Percentiles rank a stretch among this genome's conserved stretches.
phyloP scores from a whole-genome alignment of 371 early-diverging fungal species.

The Entomophthora muscae region DNA sequence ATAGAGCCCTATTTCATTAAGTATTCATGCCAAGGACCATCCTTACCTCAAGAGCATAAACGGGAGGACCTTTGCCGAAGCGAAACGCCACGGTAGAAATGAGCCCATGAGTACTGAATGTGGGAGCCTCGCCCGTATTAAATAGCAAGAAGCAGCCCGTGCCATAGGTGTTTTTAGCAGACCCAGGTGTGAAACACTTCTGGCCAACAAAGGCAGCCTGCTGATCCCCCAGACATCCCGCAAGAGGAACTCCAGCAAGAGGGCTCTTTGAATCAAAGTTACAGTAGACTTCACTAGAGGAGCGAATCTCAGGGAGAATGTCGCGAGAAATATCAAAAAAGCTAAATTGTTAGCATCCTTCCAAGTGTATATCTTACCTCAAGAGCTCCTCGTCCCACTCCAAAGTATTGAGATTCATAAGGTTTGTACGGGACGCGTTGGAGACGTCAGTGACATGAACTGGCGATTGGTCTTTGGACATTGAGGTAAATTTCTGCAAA shows the following conservation, averaged over 20 bases:
- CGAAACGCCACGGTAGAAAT: conserved; percentile 85
- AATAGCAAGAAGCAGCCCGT: conserved; percentile 91
- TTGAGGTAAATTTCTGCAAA: conserved; percentile 16
- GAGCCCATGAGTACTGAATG: conserved; percentile 64
- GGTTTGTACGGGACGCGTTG: conserved; percentile 87
- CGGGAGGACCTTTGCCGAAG: conserved; percentile 54
- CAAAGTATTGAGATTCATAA: conserved; percentile 72
- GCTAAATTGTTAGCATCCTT: conserved; percentile 20
- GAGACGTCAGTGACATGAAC: conserved; percentile 81
- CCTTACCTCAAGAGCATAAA: conserved; percentile 75
- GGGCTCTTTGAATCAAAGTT: conserved; percentile 31
- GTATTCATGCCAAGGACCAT: not conserved
- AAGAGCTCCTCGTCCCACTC: conserved; percentile 64
- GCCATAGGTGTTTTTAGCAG: conserved; percentile 92
- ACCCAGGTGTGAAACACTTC: conserved; percentile 67
- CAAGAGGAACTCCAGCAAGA: conserved; percentile 45
- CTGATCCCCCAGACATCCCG: conserved; percentile 88
- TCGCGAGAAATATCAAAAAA: conserved; percentile 48
- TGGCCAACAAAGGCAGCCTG: conserved; percentile 95
- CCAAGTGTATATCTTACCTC: conserved; percentile 19
- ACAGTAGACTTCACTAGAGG: conserved; percentile 72
- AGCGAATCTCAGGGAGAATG: conserved; percentile 62
- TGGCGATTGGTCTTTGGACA: not conserved
- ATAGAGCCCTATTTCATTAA: conserved; percentile 46
- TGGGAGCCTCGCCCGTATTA: conserved; percentile 73